These are phyloP conservation scores for Neurospora discreta DNA, from an alignment of 495 filamentous ascomycete species.

Conservation along the genomic window DNA sequence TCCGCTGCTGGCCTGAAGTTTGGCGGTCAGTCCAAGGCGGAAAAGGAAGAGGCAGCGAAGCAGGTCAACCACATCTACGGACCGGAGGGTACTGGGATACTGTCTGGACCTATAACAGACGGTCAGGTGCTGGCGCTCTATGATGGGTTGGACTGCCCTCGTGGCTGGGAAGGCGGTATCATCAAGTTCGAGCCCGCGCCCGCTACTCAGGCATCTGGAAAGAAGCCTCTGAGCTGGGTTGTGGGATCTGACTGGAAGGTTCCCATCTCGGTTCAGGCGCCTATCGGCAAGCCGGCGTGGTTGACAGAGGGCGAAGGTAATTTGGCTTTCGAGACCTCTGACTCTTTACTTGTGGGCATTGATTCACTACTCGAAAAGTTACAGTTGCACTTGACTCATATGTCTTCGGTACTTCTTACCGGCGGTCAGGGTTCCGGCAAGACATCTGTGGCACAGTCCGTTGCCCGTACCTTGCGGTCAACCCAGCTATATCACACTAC, in stretches of 20 bases:
- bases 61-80: constrained; percentile 45
- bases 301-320: constrained; percentile 32
- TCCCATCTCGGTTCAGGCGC: constrained; percentile 57
- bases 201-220: constrained; percentile 30
- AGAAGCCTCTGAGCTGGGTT: constrained; percentile 56
- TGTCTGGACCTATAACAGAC: constrained; percentile 84
- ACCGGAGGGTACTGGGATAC: constrained; percentile 45
- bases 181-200: constrained; percentile 56
- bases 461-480: constrained; percentile 54
- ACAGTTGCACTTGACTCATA: constrained; percentile 60
- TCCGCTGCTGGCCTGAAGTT: constrained; percentile 65
- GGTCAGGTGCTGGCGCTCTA: constrained; percentile 58
- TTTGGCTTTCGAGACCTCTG: constrained; percentile 39
- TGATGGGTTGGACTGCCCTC: constrained; percentile 24
- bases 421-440: constrained; percentile 88
- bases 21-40: constrained; percentile 72
- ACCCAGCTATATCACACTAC: constrained; percentile 62
- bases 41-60: constrained; percentile 55
- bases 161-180: constrained; percentile 64
- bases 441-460: constrained; percentile 50
- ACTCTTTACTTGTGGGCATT: constrained; percentile 71
- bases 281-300: constrained; percentile 50
- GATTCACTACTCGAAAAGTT: constrained; percentile 63
- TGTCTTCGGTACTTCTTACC: constrained; percentile 79
- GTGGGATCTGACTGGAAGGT: constrained; percentile 63